Base-by-base conservation (phyloP, 2,329 filamentous ascomycete species). In the Aspergillus pseudoterreus region DNA sequence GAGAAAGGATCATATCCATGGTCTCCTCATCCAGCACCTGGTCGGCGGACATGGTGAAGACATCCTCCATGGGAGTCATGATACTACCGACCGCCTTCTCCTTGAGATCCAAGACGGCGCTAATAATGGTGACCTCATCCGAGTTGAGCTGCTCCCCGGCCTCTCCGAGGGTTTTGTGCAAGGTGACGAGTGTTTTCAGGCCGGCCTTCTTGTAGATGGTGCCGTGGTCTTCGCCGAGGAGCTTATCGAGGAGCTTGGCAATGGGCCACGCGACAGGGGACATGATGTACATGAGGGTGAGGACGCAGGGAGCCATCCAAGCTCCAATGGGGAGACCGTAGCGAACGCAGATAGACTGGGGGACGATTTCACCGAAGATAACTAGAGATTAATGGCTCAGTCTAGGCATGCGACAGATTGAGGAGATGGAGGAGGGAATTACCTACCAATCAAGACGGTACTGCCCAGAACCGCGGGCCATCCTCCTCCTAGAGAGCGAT, bases 61-160 rank as follows among this genome's bases (percentile, higher is more conserved):
- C 94, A 67, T 99, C 92, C 43, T 90, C 85, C 88, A 99, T 97
- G 1, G 94, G 94, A 0, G 95, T 99, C 94, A 99, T 99, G 67
- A 99, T 96, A 65, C 84, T 88, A 42, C 90, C 90, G 6, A 99
- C 92, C 0, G 92, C 81, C 75, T 99, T 99, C 60, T 94, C 92
- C 75, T 97, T 99, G 59, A 99, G 78, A 67, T 99, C 94, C 51
- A 99, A 77, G 12, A 97, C 94, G 35, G 94, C 92, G 59, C 90
- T 96, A 71, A 99, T 99, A 69, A 99, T 99, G 54, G 94, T 97
- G 59, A 99, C 94, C 71, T 99, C 94, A 66, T 99, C 94, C 61
- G 96, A 88, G 71, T 96, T 97, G 49, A 99, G 78, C 52, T 94
- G 87, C 66, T 99, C 91, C 36, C 82, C 82, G 10, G 88, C 87